Percentiles rank a stretch among this genome's conserved stretches.
These are phyloP conservation scores for Macrocybe gigantea DNA, from an alignment of 768 basidiomycete genomes.

Conservation along the genomic window DNA sequence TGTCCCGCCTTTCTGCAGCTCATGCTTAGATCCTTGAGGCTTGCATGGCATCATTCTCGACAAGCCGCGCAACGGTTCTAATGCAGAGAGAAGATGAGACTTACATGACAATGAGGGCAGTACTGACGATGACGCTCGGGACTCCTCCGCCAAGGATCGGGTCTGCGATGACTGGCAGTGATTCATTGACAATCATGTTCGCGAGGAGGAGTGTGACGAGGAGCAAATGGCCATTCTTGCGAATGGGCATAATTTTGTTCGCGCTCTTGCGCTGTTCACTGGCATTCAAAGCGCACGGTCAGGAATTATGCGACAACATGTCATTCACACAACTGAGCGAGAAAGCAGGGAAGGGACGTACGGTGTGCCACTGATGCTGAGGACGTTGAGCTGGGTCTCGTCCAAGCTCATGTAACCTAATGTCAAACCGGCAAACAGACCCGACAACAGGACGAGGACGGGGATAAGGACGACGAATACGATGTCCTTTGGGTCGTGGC, in stretches of 20 bases:
- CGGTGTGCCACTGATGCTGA: constrained; percentile 82
- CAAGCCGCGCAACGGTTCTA: too few relatives aligned
- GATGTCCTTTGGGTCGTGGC: constrained; percentile 23
- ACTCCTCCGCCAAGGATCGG: constrained; percentile 75
- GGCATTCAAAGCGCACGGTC: constrained; percentile 4
- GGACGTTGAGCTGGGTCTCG: constrained; percentile 85
- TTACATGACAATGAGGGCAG: constrained; percentile 83
- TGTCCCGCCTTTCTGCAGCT: too few relatives aligned
- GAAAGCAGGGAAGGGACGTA: constrained; percentile 26
- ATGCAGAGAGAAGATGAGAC: constrained; percentile 20
- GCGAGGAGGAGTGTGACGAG: constrained; percentile 79
- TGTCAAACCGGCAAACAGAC: constrained; percentile 88
- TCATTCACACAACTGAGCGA: constrained; percentile 1
- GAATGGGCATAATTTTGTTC: constrained; percentile 80
- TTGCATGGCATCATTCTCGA: too few relatives aligned
- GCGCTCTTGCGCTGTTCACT: constrained; percentile 80
- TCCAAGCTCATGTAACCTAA: constrained; percentile 92
- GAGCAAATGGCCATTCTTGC: constrained; percentile 76
- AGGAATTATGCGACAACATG: neutral
- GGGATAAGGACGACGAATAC: constrained; percentile 64
- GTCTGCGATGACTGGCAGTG: constrained; percentile 79
- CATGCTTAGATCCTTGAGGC: too few relatives aligned
- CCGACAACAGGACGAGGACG: constrained; percentile 74
- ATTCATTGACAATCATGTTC: constrained; percentile 92
- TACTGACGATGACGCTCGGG: constrained; percentile 74